Conservation (phyloP, 2,329 filamentous ascomycete species). For the Dothideomycetes sp. region DNA sequence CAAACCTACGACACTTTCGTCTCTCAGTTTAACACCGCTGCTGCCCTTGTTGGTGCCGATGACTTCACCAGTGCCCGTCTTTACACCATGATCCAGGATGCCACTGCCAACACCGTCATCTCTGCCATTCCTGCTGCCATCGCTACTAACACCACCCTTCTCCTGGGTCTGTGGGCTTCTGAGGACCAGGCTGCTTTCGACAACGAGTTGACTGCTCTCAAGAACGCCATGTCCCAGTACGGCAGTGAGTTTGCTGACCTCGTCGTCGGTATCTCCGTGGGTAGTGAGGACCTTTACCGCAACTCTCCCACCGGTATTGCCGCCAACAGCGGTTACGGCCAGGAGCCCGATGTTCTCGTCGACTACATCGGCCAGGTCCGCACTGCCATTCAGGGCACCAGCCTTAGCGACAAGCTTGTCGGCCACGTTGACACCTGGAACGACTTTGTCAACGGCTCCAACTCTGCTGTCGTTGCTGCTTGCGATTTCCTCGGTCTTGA, state of each 20-base stretch:
- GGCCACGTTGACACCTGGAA: conserved; percentile 84
- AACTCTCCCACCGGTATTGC: conserved; percentile 41
- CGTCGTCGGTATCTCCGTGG: conserved; percentile 74
- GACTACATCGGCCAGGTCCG: conserved; percentile 62
- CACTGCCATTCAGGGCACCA: conserved; percentile 50
- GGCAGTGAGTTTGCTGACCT: conserved; percentile 53
- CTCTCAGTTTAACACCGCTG: conserved; percentile 56
- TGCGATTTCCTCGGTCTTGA: conserved; percentile 76
- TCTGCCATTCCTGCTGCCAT: conserved; percentile 71
- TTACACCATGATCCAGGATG: conserved; percentile 66
- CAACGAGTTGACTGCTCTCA: conserved; percentile 65
- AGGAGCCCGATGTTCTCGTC: conserved; percentile 50
- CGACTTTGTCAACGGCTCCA: conserved; percentile 61
- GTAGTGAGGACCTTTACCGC: conserved; percentile 60
- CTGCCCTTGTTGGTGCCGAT: conserved; percentile 50
- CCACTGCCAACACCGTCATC: conserved; percentile 54
- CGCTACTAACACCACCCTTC: conserved; percentile 62
- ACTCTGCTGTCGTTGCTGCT: conserved; percentile 56
- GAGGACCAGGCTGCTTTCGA: conserved; percentile 49
- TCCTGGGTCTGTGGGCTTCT: conserved; percentile 78
- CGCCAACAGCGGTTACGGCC: conserved; percentile 50
- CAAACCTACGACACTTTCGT: conserved; percentile 55
- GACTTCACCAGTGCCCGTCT: conserved; percentile 61
- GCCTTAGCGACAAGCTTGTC: conserved; percentile 42
- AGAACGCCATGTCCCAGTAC: conserved; percentile 56